Percentiles rank a stretch among this genome's conserved stretches.
Evolutionary conservation across 1,139 yeast species (phyloP).

Genomic region (Lodderomyces jiufengensis): DNA sequence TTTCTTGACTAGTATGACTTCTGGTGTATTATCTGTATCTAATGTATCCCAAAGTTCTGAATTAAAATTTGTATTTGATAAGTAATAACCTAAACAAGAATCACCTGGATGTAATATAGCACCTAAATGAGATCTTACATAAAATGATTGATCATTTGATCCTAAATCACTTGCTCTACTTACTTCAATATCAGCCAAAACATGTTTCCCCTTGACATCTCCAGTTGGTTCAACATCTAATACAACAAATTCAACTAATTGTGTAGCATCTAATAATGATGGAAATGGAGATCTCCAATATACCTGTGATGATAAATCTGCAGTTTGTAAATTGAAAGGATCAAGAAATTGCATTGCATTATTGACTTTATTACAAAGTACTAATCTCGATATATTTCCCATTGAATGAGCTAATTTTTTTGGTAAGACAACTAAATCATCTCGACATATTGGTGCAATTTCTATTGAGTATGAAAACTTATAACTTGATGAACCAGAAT

Average conservation of each 20-base stretch:
- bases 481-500: slow-evolving; percentile 81
- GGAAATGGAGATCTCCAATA: slow-evolving; percentile 89
- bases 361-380: slow-evolving; percentile 78
- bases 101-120: slow-evolving; percentile 96
- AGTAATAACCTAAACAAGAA: slow-evolving; percentile 84
- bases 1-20: slow-evolving; percentile 89
- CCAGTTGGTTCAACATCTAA: slow-evolving; percentile 95
- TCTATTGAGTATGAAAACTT: slow-evolving; percentile 92
- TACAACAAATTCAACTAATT: slow-evolving; percentile 83
- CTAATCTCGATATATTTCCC: slow-evolving; percentile 82
- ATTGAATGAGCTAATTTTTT: slow-evolving; percentile 75
- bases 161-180: slow-evolving; percentile 87
- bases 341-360: slow-evolving; percentile 84
- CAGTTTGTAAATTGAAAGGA: slow-evolving; percentile 74
- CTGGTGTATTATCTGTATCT: slow-evolving; percentile 67
- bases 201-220: slow-evolving; percentile 71
- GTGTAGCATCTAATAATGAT: slow-evolving; percentile 71
- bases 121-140: slow-evolving; percentile 87
- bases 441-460: slow-evolving; percentile 96
- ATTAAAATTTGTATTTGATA: slow-evolving; percentile 82
- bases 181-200: slow-evolving; percentile 85
- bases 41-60: slow-evolving; percentile 77
- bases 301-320: slow-evolving; percentile 71
- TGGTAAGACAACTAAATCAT: slow-evolving; percentile 89
- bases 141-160: slow-evolving; percentile 72